A percentile compares a stretch with the other conserved stretches of the same genome.
Evolutionary conservation across 306 rosid genomes (phyloP).

Genomic region (Urtica urens): DNA sequence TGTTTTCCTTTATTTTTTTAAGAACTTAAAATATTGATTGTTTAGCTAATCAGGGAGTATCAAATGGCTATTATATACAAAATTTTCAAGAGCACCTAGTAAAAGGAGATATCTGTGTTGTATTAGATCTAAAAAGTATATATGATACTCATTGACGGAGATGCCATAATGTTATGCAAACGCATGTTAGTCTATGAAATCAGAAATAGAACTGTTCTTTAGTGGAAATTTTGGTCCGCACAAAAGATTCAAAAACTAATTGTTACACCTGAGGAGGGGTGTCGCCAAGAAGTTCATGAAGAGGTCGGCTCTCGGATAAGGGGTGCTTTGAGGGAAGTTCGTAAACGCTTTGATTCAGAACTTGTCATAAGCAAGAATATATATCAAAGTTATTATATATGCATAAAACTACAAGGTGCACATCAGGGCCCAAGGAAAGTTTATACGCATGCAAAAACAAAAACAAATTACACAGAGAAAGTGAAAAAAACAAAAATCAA

Average conservation of each 20-base stretch:
- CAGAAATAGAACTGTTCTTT: too few species aligned
- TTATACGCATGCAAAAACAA: too few species aligned
- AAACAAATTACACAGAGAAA: not conserved
- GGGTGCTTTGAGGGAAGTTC: constrained; percentile 99
- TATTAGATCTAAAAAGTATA: too few species aligned
- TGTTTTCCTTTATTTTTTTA: too few species aligned
- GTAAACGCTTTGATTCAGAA: constrained; percentile 83
- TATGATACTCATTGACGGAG: constrained; percentile 3
- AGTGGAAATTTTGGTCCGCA: too few species aligned
- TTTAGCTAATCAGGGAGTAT: too few species aligned
- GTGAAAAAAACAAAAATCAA: not conserved
- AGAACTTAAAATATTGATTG: too few species aligned
- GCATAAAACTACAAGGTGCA: constrained; percentile 4
- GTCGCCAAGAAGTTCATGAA: constrained; percentile 96
- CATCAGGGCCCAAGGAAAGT: constrained; percentile 5
- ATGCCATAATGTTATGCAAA: not conserved
- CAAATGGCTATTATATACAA: too few species aligned
- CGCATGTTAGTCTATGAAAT: too few species aligned
- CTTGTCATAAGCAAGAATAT: constrained; percentile 36
- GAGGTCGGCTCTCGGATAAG: constrained; percentile 89
- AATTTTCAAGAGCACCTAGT: too few species aligned
- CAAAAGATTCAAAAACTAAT: constrained; percentile 14
- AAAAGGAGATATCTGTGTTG: too few species aligned
- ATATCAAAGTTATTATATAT: too few species aligned
- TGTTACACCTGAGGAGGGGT: constrained; percentile 82